Evolutionary conservation across 202 grass and related monocot genomes (phyloP).

Genomic region (Zizania palustris): DNA sequence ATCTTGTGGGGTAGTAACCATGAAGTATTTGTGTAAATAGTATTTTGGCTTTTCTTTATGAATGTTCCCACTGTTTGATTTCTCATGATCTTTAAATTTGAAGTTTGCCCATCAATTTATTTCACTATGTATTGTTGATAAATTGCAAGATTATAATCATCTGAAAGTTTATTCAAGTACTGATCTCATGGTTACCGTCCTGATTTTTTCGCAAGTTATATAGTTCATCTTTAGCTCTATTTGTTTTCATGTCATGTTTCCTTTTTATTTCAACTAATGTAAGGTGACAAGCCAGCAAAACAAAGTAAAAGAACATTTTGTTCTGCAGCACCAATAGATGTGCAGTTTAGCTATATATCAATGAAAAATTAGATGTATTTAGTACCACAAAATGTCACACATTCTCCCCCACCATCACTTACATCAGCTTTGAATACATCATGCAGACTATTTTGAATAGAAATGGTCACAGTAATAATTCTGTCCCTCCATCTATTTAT

Average conservation of each 20-base stretch:
- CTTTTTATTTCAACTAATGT: too few relatives aligned
- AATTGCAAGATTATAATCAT: neutral
- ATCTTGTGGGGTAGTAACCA: too few relatives aligned
- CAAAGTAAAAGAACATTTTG: neutral
- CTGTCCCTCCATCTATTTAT: too few relatives aligned
- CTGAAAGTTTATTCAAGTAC: neutral
- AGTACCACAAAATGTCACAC: neutral
- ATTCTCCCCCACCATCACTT: neutral
- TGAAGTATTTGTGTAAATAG: slow-evolving; percentile 10
- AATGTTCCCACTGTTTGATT: neutral
- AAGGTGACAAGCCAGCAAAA: neutral
- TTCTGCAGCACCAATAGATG: neutral
- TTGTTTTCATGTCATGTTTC: neutral
- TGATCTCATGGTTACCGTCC: neutral
- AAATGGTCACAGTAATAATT: too few relatives aligned
- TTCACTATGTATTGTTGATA: neutral
- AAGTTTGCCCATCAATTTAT: neutral
- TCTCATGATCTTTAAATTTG: neutral
- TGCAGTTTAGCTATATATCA: neutral
- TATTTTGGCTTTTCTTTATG: slow-evolving; percentile 32
- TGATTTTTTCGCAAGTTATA: slow-evolving; percentile 1
- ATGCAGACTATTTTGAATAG: too few relatives aligned
- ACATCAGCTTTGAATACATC: neutral
- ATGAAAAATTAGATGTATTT: neutral
- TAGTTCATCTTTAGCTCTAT: slow-evolving; percentile 8